Evolutionary conservation across 768 basidiomycete genomes (phyloP).

Genomic region (Leccinellum rugosiceps): DNA sequence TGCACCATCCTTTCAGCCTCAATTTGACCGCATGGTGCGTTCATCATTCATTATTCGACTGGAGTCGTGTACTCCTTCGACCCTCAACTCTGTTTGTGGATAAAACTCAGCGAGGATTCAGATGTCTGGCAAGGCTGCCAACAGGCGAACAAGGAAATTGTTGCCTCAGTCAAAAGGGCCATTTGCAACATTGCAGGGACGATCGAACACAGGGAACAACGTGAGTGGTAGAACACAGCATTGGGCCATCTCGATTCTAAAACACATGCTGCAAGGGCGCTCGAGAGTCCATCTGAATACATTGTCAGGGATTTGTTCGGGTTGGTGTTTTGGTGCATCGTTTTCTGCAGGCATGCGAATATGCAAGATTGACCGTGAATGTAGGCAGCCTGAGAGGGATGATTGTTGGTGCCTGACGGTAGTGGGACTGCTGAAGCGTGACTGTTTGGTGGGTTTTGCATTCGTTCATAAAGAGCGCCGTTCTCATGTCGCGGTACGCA

Average conservation of each 20-base stretch:
- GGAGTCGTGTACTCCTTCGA: constrained; percentile 85
- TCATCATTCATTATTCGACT: constrained; percentile 71
- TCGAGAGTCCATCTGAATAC: constrained; percentile 87
- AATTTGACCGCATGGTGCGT: constrained; percentile 76
- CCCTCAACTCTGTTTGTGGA: constrained; percentile 59
- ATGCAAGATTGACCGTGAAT: background rate
- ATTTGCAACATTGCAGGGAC: constrained; percentile 41
- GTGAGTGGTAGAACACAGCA: constrained; percentile 82
- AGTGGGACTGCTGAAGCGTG: constrained; percentile 73
- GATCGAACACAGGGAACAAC: constrained; percentile 46
- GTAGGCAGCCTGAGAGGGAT: constrained; percentile 64
- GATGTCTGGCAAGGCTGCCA: constrained; percentile 79
- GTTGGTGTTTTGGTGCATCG: constrained; percentile 80
- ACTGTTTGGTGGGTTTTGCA: constrained; percentile 66
- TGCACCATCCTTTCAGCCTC: constrained; percentile 57
- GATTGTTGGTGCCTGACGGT: constrained; percentile 65
- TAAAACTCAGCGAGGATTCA: constrained; percentile 72
- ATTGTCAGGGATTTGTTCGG: constrained; percentile 89
- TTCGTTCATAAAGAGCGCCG: background rate
- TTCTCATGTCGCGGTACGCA: constrained; percentile 29
- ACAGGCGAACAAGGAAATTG: constrained; percentile 50
- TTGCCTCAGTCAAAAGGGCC: constrained; percentile 52
- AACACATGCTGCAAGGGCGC: constrained; percentile 63
- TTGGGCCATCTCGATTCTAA: constrained; percentile 87
- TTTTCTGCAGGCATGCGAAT: background rate